Evolutionary conservation across 208 protist species (phyloP).

Genomic region (Crithidia mellificae): DNA sequence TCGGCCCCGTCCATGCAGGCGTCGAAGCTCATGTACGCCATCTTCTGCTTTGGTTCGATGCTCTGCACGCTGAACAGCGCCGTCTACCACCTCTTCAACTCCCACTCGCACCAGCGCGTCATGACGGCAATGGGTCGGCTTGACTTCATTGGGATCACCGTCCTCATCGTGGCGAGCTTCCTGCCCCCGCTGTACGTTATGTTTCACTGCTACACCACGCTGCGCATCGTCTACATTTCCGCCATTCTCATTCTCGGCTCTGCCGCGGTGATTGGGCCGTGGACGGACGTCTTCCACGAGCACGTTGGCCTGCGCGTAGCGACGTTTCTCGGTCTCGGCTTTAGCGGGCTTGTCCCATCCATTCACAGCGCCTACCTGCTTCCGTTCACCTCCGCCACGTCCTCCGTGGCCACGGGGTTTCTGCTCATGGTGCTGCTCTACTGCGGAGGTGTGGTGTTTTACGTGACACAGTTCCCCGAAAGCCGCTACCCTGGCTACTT

Average conservation of each 20-base stretch:
- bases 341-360: slow-evolving; percentile 63
- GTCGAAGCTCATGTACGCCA: slow-evolving; percentile 61
- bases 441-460: slow-evolving; percentile 69
- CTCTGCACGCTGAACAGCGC: slow-evolving; percentile 77
- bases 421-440: slow-evolving; percentile 73
- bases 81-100: slow-evolving; percentile 69
- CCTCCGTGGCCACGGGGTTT: slow-evolving; percentile 46
- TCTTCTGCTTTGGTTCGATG: slow-evolving; percentile 74
- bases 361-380: slow-evolving; percentile 54
- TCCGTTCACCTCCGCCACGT: slow-evolving; percentile 26
- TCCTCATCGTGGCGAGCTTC: slow-evolving; percentile 80
- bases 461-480: slow-evolving; percentile 78
- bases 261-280: slow-evolving; percentile 70
- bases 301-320: slow-evolving; percentile 53
- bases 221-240: slow-evolving; percentile 59
- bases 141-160: slow-evolving; percentile 87
- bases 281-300: slow-evolving; percentile 53
- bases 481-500: slow-evolving; percentile 67
- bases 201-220: slow-evolving; percentile 67
- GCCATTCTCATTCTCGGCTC: slow-evolving; percentile 68
- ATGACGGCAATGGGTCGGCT: slow-evolving; percentile 66
- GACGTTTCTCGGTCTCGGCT: slow-evolving; percentile 70
- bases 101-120: slow-evolving; percentile 50
- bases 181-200: slow-evolving; percentile 82
- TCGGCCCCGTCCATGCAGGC: slow-evolving; percentile 13